Conservation (phyloP, 2,329 filamentous ascomycete genomes). For the Fusarium abutilonis region DNA sequence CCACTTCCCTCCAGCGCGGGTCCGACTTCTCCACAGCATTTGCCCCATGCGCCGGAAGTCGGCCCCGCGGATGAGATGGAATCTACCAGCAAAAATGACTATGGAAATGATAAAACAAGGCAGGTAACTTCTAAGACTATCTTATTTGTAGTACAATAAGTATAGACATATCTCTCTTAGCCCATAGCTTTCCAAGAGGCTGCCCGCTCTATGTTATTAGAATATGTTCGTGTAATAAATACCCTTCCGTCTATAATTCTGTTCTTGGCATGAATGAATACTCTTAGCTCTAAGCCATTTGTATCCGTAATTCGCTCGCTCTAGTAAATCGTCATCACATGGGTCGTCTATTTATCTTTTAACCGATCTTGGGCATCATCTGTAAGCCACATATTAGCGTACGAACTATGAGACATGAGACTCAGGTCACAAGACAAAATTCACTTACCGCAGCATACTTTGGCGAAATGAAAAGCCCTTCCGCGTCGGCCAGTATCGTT, state of each 20-base stretch:
- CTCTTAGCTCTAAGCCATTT: slow-evolving; percentile 12
- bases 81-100: neutral
- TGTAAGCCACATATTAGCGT: slow-evolving; percentile 24
- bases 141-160: neutral
- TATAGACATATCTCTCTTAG: slow-evolving; percentile 1
- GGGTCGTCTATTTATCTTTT: slow-evolving; percentile 20
- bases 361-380: slow-evolving; percentile 49
- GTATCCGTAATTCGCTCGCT: slow-evolving; percentile 30
- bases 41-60: slow-evolving; percentile 40
- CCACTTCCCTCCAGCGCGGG: slow-evolving; percentile 1
- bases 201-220: slow-evolving; percentile 24
- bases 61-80: slow-evolving; percentile 17
- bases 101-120: neutral
- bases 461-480: slow-evolving; percentile 88
- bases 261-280: slow-evolving; percentile 14
- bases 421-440: neutral
- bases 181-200: neutral
- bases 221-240: slow-evolving; percentile 9
- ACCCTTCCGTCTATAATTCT: slow-evolving; percentile 3
- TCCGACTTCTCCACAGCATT: slow-evolving; percentile 21
- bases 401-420: neutral
- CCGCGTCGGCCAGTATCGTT: slow-evolving; percentile 79
- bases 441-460: slow-evolving; percentile 77
- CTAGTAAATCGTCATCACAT: slow-evolving; percentile 19
- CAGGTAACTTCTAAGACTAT: neutral